A percentile compares a stretch with the other conserved stretches of the same genome.
Conservation (phyloP, 495 filamentous ascomycete genomes). For the Neurospora africana region DNA sequence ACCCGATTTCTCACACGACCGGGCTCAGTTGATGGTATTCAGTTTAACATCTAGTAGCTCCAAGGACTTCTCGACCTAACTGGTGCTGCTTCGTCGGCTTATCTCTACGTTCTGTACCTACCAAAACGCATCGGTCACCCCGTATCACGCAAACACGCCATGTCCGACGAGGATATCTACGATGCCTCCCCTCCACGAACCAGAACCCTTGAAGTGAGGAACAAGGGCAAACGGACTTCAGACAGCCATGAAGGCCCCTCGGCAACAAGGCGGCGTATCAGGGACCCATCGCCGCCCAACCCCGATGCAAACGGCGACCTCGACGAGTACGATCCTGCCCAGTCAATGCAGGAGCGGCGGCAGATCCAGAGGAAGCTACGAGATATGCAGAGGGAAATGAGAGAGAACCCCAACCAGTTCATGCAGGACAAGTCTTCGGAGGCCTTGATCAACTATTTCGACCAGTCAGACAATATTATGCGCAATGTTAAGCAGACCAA, state of each 20-base stretch:
- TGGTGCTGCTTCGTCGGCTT: background rate
- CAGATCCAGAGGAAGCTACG: constrained; percentile 56
- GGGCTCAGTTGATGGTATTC: background rate
- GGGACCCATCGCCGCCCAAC: constrained; percentile 20
- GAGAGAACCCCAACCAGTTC: constrained; percentile 62
- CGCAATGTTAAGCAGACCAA: constrained; percentile 72
- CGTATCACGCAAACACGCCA: background rate
- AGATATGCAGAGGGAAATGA: constrained; percentile 53
- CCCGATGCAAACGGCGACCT: constrained; percentile 6
- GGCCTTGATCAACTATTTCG: constrained; percentile 46
- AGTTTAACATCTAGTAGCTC: background rate
- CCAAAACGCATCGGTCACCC: background rate
- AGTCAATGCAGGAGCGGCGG: constrained; percentile 69
- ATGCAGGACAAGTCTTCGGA: constrained; percentile 44
- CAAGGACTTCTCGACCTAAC: background rate
- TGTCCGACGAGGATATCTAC: background rate
- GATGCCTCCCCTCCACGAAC: background rate
- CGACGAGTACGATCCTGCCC: constrained; percentile 76
- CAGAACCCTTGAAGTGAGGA: background rate
- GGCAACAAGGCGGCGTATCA: constrained; percentile 27
- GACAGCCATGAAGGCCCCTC: constrained; percentile 32
- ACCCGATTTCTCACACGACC: background rate
- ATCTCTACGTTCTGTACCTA: background rate
- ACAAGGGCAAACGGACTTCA: constrained; percentile 43
- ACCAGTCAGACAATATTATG: constrained; percentile 53